A percentile compares a stretch with the other conserved stretches of the same genome.
phyloP scores from a whole-genome alignment of 495 filamentous ascomycete genomes.

The Daldinia vernicosa region DNA sequence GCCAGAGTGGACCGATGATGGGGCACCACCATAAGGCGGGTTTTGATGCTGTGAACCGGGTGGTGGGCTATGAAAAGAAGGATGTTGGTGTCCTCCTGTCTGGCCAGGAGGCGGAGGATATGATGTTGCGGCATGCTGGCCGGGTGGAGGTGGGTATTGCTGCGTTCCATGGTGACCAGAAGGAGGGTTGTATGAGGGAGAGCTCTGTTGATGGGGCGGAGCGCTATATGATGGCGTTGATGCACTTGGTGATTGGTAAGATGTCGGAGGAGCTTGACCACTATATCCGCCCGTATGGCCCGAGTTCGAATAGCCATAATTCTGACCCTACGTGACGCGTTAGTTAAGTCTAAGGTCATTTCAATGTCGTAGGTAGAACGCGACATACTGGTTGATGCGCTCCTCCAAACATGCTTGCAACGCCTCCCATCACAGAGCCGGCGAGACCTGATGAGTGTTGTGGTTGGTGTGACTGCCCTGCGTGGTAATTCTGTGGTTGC shows the following conservation, averaged over 20 bases:
- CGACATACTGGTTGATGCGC: constrained; percentile 45
- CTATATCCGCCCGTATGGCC: constrained; percentile 56
- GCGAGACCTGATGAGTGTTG: constrained; percentile 50
- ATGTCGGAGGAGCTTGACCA: constrained; percentile 59
- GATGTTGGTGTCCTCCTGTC: constrained; percentile 37
- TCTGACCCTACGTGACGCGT: constrained; percentile 45
- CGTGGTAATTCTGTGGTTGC: constrained; percentile 49
- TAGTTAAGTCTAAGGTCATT: constrained; percentile 21
- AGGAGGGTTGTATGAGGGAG: constrained; percentile 39
- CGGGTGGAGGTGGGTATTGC: constrained; percentile 41
- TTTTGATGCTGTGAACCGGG: constrained; percentile 43
- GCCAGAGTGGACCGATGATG: constrained; percentile 32
- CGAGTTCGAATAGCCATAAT: constrained; percentile 63
- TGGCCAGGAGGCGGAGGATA: constrained; percentile 38
- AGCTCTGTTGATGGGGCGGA: constrained; percentile 43
- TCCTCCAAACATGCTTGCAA: constrained; percentile 54
- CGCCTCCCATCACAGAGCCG: constrained; percentile 55
- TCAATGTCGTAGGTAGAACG: not conserved
- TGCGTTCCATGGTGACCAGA: constrained; percentile 32
- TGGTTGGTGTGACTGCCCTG: constrained; percentile 44
- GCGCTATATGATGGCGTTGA: constrained; percentile 45
- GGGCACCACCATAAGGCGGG: constrained; percentile 34
- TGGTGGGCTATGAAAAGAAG: constrained; percentile 40
- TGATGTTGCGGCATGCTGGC: constrained; percentile 42
- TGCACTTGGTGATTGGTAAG: constrained; percentile 53